Evolutionary conservation across 148 eudicot species (phyloP), one percentile per base, ranked within the genome.

Genomic region (Salicornia ramosissima): DNA sequence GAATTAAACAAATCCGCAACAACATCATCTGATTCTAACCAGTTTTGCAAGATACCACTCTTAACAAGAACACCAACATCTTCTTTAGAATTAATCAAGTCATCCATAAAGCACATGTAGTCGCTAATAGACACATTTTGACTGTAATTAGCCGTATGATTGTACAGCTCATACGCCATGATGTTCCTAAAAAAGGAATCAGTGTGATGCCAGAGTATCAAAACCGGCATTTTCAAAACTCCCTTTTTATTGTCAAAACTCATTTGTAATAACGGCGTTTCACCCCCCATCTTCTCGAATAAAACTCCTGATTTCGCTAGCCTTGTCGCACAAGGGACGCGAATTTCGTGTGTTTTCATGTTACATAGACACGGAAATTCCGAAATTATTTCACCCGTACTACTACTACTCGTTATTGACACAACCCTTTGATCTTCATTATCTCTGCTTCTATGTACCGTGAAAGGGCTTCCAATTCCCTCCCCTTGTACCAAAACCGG

Each of bases 91-190:
- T 64, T 28, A 21, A 72, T 72, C 69, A 72, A 64, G 42, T 63
- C 75, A 40, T 72, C 75, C 75, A 72, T 72, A 18, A 72, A 72
- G 62, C 75, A 72, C 75, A 72, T 26, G 13, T 50, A 72, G 14
- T 72, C 75, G 22, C 75, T 72, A 1, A 72, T 22, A 4, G 62
- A 63, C 53, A 22, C 55, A 5, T 52, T 28, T 34, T 50, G 15
- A 3, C 74, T 22, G 9, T 58, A 58, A 18, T 64, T 29, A 18
- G 52, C 45, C 0, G 68, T 49, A 40, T 72, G 68, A 31, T 62
- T 72, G 52, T 72, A 72, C 2, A 72, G 16, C 50, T 72, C 69
- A 9, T 63, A 72, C 4, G 53, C 75, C 75, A 72, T 72, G 25
- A 42, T 67, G 25, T 72, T 72, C 22, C 69, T 63, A 40, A 72